A percentile compares a stretch with the other conserved stretches of the same genome.
Evolutionary conservation across 202 grass and related monocot species (phyloP).

Genomic region (Elaeis oleifera): DNA sequence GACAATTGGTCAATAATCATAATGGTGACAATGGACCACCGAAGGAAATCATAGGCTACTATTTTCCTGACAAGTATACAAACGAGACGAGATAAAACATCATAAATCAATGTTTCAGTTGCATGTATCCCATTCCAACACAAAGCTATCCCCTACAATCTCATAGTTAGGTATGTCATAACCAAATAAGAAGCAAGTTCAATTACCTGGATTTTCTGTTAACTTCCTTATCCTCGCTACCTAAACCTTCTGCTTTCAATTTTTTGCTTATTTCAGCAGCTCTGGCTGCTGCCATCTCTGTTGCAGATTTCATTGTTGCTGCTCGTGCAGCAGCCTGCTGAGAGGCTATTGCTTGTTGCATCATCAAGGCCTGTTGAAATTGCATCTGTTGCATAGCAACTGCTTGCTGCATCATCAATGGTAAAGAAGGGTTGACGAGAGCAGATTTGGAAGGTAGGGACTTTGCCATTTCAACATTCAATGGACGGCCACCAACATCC

Average conservation of each 20-base stretch:
- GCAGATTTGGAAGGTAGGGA: conserved; percentile 58
- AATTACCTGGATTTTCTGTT: conserved; percentile 59
- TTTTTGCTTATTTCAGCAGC: conserved; percentile 97
- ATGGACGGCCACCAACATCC: conserved; percentile 69
- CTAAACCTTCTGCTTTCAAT: conserved; percentile 71
- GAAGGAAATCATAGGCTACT: no score
- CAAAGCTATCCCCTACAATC: no score
- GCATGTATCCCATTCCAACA: no score
- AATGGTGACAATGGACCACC: no score
- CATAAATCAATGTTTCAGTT: no score
- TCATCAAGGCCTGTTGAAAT: conserved; percentile 83
- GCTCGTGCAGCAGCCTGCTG: conserved; percentile 71
- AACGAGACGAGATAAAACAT: no score
- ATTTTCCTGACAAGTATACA: no score
- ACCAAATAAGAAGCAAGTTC: background rate
- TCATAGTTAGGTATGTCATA: background rate
- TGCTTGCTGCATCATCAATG: conserved; percentile 93
- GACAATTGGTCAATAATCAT: no score
- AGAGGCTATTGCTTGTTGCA: conserved; percentile 71
- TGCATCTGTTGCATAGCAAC: conserved; percentile 91
- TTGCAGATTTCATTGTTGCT: conserved; percentile 95
- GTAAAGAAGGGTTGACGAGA: conserved; percentile 54
- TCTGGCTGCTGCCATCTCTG: conserved; percentile 85
- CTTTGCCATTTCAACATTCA: conserved; percentile 99
- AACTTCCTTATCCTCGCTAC: conserved; percentile 45